phyloP scores from a whole-genome alignment of 192 early-diverging fungal species.

The Backusella mclennaniae region DNA sequence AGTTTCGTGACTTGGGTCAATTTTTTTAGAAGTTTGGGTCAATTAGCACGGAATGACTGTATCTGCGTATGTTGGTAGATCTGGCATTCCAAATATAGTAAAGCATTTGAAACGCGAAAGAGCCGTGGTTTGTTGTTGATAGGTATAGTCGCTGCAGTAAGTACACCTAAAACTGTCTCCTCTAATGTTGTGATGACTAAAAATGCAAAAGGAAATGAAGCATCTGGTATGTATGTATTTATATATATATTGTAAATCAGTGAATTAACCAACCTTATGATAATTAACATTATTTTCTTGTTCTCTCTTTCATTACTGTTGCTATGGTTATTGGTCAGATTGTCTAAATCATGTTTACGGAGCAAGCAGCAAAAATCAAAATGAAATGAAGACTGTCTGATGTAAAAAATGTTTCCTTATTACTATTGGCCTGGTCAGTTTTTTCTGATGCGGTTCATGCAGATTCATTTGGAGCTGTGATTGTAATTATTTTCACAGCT shows the following conservation, averaged over 20 bases:
- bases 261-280: neutral
- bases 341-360: slow-evolving; percentile 44
- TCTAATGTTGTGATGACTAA: slow-evolving; percentile 79
- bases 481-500: slow-evolving; percentile 30
- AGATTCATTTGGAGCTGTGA: slow-evolving; percentile 48
- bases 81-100: no score
- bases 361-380: slow-evolving; percentile 42
- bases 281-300: neutral
- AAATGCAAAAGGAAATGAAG: slow-evolving; percentile 63
- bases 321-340: slow-evolving; percentile 52
- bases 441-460: slow-evolving; percentile 67
- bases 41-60: no score
- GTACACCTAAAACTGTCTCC: slow-evolving; percentile 69
- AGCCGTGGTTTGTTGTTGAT: slow-evolving; percentile 52
- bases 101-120: no score
- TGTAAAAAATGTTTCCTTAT: slow-evolving; percentile 54
- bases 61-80: no score
- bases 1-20: no score
- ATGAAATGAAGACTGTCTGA: slow-evolving; percentile 50
- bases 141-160: slow-evolving; percentile 60
- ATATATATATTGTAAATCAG: neutral
- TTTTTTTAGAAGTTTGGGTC: no score
- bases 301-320: neutral
- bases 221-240: slow-evolving; percentile 28
- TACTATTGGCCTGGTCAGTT: slow-evolving; percentile 66